phyloP scores from a whole-genome alignment of 495 filamentous ascomycete genomes.

The Articulospora tetracladia region DNA sequence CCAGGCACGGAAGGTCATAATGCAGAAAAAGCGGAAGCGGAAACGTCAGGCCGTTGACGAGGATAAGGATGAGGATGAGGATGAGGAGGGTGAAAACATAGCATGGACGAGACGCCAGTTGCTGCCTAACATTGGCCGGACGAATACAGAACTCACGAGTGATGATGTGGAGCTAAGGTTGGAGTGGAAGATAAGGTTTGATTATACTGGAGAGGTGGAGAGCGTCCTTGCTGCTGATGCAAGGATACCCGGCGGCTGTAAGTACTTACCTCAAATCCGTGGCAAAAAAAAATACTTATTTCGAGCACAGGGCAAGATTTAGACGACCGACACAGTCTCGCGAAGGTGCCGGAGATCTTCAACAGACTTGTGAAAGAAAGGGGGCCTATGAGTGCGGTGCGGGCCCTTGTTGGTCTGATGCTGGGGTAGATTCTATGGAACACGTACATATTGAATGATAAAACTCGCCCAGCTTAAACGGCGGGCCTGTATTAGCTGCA shows the following conservation, averaged over 20 bases:
- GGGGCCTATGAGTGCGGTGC: slow-evolving; percentile 48
- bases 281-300: slow-evolving; percentile 20
- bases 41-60: slow-evolving; percentile 21
- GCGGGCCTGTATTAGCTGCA: neutral
- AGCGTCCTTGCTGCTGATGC: slow-evolving; percentile 43
- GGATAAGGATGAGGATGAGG: slow-evolving; percentile 14
- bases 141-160: slow-evolving; percentile 33
- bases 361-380: slow-evolving; percentile 43
- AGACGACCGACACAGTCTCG: slow-evolving; percentile 43
- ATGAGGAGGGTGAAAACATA: slow-evolving; percentile 6
- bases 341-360: slow-evolving; percentile 48
- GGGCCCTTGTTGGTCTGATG: slow-evolving; percentile 47
- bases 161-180: slow-evolving; percentile 34
- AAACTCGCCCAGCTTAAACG: too few relatives aligned
- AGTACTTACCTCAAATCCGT: slow-evolving; percentile 23
- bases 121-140: slow-evolving; percentile 38
- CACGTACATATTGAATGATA: too few relatives aligned
- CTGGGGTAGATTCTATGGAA: slow-evolving; percentile 6
- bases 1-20: slow-evolving; percentile 22
- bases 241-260: slow-evolving; percentile 47
- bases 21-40: slow-evolving; percentile 30
- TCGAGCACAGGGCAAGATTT: slow-evolving; percentile 42
- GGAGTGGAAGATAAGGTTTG: slow-evolving; percentile 54
- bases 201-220: slow-evolving; percentile 61
- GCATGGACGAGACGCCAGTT: slow-evolving; percentile 21